These are phyloP conservation scores for Penicillium dipodomyicola DNA, from an alignment of 495 filamentous ascomycete species.

Conservation along the genomic window DNA sequence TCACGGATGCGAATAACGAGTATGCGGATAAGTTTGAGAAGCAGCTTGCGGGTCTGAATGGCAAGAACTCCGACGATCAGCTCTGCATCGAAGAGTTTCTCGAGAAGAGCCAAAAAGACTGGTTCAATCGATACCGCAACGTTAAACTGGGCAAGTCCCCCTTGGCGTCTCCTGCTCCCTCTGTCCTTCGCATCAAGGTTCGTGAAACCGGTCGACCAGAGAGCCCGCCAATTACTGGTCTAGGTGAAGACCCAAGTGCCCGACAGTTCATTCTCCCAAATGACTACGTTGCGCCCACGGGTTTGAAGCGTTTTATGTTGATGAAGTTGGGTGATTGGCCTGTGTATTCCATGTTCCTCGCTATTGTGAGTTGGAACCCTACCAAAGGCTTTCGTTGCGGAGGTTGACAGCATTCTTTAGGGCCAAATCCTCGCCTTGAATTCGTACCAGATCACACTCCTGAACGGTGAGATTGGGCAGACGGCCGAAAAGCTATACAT, in stretches of 20 bases:
- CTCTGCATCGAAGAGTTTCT: constrained; percentile 67
- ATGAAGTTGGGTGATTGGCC: constrained; percentile 62
- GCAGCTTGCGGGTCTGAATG: constrained; percentile 56
- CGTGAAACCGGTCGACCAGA: constrained; percentile 58
- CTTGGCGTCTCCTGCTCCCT: constrained; percentile 40
- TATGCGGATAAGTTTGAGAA: constrained; percentile 59
- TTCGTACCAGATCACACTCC: constrained; percentile 69
- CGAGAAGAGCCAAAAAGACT: constrained; percentile 65
- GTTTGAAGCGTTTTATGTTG: constrained; percentile 53
- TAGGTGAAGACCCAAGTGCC: constrained; percentile 34
- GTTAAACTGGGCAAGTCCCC: constrained; percentile 53
- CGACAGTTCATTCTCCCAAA: constrained; percentile 25
- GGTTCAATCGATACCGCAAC: constrained; percentile 61
- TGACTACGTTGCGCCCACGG: constrained; percentile 63
- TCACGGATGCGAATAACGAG: constrained; percentile 63
- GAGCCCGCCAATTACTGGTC: constrained; percentile 52
- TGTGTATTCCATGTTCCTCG: constrained; percentile 65
- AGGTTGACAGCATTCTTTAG: constrained; percentile 1
- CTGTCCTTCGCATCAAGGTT: constrained; percentile 48
- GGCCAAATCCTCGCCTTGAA: constrained; percentile 71
- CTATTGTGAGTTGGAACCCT: constrained; percentile 22
- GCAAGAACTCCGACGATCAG: constrained; percentile 54
- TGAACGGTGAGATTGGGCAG: constrained; percentile 62
- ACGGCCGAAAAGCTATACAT: constrained; percentile 64
- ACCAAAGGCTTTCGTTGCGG: background rate